Evolutionary conservation across 2,329 filamentous ascomycete genomes (phyloP), one percentile per base, ranked within the genome.

Genomic region (Penicillium sp.): DNA sequence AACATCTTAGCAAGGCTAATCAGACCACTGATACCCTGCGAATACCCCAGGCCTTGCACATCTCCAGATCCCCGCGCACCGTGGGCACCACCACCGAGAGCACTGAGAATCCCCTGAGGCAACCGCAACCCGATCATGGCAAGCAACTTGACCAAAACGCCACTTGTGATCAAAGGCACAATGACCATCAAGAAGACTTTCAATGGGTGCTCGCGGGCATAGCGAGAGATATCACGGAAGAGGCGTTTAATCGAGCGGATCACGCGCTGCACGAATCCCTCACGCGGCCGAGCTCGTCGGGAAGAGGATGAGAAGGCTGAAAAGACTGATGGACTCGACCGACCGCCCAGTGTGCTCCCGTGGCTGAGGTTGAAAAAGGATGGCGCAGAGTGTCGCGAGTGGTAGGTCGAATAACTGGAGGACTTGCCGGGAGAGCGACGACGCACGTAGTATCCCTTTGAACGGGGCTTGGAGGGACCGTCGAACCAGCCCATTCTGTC

Each of bases 151-250:
- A 84, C 84, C 58, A 96, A 73, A 25, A 88, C 86, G 28, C 92
- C 92, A 44, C 89, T 89, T 1, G 86, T 90, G 62, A 96, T 75
- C 50, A 97, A 78, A 8, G 92, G 92, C 80, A 96, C 83, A 62
- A 96, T 80, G 55, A 95, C 86, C 54, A 90, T 81, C 76, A 88
- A 78, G 75, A 96, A 88, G 42, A 95, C 88, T 73, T 95, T 95
- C 66, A 89, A 74, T 0, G 91, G 92, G 73, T 96, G 86, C 32
- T 83, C 80, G 66, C 88, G 86, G 62, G 88, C 87, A 73, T 92
- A 95, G 67, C 85, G 81, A 67, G 86, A 78, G 7, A 96, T 82
- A 66, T 95, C 85, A 63, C 87, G 86, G 49, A 95, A 74, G 54
- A 95, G 81, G 38, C 86, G 83, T 66, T 86, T 86, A 53, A 96